Evolutionary conservation across 306 rosid genomes (phyloP), one percentile per base, ranked within the genome.

Genomic region (Ammopiptanthus mongolicus): DNA sequence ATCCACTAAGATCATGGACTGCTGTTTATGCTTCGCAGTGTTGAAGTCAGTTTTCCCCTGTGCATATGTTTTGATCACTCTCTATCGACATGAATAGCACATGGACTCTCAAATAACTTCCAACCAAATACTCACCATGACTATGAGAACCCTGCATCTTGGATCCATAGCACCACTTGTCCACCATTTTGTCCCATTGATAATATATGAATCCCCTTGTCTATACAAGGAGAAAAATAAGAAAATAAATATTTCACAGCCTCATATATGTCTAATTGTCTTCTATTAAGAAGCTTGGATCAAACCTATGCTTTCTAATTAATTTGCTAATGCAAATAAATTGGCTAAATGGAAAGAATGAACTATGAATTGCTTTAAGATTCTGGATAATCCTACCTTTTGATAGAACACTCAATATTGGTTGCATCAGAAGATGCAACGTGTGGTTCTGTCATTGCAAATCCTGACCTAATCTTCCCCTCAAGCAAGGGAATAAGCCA

Each of bases 91-190:
- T 11, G 80, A 82, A 75, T 31, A 46, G 18, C 37, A 22, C 57
- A 71, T 57, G 25, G 60, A 42, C 21, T 34, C 17, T 37, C 47
- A 69, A 78, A 74, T 46, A 71, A 50, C 15, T 55, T 55, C 44
- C 56, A 61, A 67, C 71, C 28, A 78, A 83, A 59, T 79, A 88
- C 91, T 77, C 78, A 95, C 99, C 99, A 95, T 95, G 78, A 90
- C 90, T 79, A 95, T 84, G 21, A 95, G 96, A 85, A 95, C 17
- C 78, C 80, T 87, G 84, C 99, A 95, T 81, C 99, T 89, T 11
- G 97, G 98, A 90, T 95, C 99, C 98, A 95, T 88, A 59, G 99
- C 96, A 14, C 99, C 99, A 64, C 98, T 95, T 56, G 97, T 95
- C 97, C 97, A 95, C 99, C 99, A 95, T 80, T 95, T 95, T 46